A percentile compares a stretch with the other conserved stretches of the same genome.
Evolutionary conservation across 2,329 filamentous ascomycete genomes (phyloP).

Genomic region (Clarireedia sp.): DNA sequence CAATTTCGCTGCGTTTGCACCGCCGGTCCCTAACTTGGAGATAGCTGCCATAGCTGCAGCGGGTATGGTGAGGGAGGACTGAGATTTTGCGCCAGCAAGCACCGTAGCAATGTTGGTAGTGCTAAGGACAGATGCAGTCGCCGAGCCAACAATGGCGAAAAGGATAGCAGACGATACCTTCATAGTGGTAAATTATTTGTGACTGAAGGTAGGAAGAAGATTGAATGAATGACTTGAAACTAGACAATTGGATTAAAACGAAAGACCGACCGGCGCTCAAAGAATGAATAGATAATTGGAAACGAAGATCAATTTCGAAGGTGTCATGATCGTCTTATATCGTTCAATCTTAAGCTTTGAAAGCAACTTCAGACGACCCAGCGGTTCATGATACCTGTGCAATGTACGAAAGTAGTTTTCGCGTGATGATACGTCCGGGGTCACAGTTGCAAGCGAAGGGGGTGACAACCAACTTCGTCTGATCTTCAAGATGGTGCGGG

Average conservation of each 20-base stretch:
- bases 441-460: constrained; percentile 1
- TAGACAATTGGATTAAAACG: background rate
- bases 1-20: constrained; percentile 12
- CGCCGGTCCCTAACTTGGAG: constrained; percentile 19
- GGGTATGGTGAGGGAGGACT: constrained; percentile 15
- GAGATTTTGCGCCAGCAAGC: constrained; percentile 14
- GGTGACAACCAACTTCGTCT: constrained; percentile 10
- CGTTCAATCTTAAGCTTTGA: background rate
- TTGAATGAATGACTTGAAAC: background rate
- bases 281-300: constrained; percentile 8
- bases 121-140: constrained; percentile 16
- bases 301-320: background rate
- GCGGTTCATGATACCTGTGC: background rate
- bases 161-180: constrained; percentile 9
- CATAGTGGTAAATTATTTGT: constrained; percentile 8
- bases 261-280: constrained; percentile 14
- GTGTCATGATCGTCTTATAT: constrained; percentile 13
- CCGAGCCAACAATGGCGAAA: constrained; percentile 10
- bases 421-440: background rate
- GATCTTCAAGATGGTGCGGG: constrained; percentile 13
- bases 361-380: background rate
- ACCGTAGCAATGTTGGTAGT: constrained; percentile 20
- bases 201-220: background rate
- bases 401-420: background rate
- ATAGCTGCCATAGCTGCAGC: constrained; percentile 21